Evolutionary conservation across 768 basidiomycete genomes (phyloP), one percentile per base, ranked within the genome.

Genomic region (Hirschioporus abietinus): DNA sequence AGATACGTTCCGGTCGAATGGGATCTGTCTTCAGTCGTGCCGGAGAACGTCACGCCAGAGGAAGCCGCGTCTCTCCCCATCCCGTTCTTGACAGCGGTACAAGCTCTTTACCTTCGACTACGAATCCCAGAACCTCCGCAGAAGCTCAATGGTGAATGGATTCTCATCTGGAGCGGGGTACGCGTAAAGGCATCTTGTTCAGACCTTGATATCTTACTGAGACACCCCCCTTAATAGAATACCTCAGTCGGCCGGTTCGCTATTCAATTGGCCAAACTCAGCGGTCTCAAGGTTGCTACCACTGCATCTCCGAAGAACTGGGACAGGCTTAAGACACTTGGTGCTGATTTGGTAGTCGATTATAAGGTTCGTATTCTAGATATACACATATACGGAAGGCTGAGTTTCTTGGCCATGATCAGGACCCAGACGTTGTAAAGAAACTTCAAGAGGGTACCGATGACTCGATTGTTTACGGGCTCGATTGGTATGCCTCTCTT

Each of bases 291-390:
- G 26, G 80, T 84, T 60, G 75, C 82, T 23, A 77, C 83, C 7
- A 82, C 81, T 24, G 78, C 81, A 1, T 83, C 82, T 0, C 73
- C 77, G 18, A 69, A 71, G 35, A 81, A 82, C 68, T 74, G 76
- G 60, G 76, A 73, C 0, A 71, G 78, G 20, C 68, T 83, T n/a
- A 76, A 76, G 58, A 67, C 72, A 0, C 71, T 81, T 9, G 83
- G 84, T 1, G 84, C 84, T 0, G 75, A 79, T 42, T 77, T 75
- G 4, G 78, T 80, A 6, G 78, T 81, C 65, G 80, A 83, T 67
- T 72, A 73, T 60, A 52, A 52, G 64, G 58, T 52, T 5, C 15
- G 42, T 1, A 52, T 36, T 36, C 15, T 52, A 12, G 12, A 15
- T 20, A 52, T 52, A 3, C 20, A 1, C 3, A 5, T 52, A 5